These are phyloP conservation scores for Termitomyces bulborhizus DNA, from an alignment of 768 basidiomycete species.

Conservation along the genomic window DNA sequence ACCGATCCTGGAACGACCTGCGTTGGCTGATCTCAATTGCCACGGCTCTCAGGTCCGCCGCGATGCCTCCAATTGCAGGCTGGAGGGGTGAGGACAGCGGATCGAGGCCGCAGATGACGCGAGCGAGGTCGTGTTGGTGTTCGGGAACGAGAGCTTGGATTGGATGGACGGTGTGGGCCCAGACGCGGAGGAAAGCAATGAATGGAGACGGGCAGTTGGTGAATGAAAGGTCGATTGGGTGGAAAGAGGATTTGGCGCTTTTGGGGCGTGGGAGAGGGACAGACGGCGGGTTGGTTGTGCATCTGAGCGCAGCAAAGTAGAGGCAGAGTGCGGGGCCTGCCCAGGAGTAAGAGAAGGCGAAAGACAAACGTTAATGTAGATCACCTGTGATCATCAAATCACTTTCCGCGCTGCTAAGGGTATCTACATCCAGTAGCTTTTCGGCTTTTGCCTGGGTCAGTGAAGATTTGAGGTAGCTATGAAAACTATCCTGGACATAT, in stretches of 20 bases:
- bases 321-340: slow-evolving; percentile 76
- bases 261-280: slow-evolving; percentile 62
- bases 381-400: slow-evolving; percentile 86
- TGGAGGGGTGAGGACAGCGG: slow-evolving; percentile 37
- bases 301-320: slow-evolving; percentile 78
- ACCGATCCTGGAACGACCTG: slow-evolving; percentile 78
- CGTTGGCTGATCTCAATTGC: slow-evolving; percentile 86
- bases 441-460: slow-evolving; percentile 76
- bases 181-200: slow-evolving; percentile 62
- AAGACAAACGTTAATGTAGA: neutral
- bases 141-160: slow-evolving; percentile 62
- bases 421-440: slow-evolving; percentile 61
- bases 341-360: neutral
- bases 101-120: slow-evolving; percentile 64
- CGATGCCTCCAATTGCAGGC: slow-evolving; percentile 47
- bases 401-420: slow-evolving; percentile 70
- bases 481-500: slow-evolving; percentile 72
- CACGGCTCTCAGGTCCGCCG: slow-evolving; percentile 78
- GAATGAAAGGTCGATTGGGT: slow-evolving; percentile 52
- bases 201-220: slow-evolving; percentile 69
- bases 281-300: slow-evolving; percentile 69
- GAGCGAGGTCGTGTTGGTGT: slow-evolving; percentile 76
- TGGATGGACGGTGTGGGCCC: slow-evolving; percentile 57
- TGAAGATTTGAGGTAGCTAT: slow-evolving; percentile 75
- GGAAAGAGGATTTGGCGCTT: slow-evolving; percentile 31